These are phyloP conservation scores for Hemerocallis citrina DNA, from an alignment of 106 monocot genomes.

Conservation along the genomic window DNA sequence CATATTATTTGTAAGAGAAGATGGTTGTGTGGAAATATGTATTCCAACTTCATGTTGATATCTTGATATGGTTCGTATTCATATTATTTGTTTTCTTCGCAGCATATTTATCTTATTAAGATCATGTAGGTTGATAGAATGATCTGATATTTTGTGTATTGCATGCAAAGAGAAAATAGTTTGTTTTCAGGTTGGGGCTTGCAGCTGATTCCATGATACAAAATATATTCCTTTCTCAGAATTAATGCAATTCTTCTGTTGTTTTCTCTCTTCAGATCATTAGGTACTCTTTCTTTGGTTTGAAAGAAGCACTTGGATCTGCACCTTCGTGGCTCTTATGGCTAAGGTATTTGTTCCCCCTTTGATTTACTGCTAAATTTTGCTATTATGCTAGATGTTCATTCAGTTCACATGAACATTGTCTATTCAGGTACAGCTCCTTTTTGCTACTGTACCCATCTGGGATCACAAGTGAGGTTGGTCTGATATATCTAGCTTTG, in stretches of 20 bases:
- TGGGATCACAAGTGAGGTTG: constrained; percentile 86
- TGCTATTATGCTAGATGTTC: background rate
- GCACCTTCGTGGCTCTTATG: constrained; percentile 87
- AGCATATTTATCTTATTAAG: too few species aligned
- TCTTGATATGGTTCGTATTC: too few species aligned
- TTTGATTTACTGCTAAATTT: background rate
- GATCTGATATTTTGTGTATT: too few species aligned
- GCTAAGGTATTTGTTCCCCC: constrained; percentile 54
- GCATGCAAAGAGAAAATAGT: too few species aligned
- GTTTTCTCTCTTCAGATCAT: constrained; percentile 48
- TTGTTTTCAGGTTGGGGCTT: background rate
- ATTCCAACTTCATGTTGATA: too few species aligned
- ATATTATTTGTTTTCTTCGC: too few species aligned
- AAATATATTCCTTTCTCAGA: background rate
- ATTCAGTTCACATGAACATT: background rate
- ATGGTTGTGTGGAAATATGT: too few species aligned
- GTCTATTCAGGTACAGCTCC: constrained; percentile 73
- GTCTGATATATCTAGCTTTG: constrained; percentile 60
- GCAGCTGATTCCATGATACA: background rate
- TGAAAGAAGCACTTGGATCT: constrained; percentile 76
- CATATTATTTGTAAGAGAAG: too few species aligned
- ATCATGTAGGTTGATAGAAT: too few species aligned
- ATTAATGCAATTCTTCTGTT: background rate
- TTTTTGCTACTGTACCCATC: constrained; percentile 77
- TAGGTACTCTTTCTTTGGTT: constrained; percentile 88